Evolutionary conservation across 768 basidiomycete species (phyloP).

Genomic region (Boletus vermiculosoides): DNA sequence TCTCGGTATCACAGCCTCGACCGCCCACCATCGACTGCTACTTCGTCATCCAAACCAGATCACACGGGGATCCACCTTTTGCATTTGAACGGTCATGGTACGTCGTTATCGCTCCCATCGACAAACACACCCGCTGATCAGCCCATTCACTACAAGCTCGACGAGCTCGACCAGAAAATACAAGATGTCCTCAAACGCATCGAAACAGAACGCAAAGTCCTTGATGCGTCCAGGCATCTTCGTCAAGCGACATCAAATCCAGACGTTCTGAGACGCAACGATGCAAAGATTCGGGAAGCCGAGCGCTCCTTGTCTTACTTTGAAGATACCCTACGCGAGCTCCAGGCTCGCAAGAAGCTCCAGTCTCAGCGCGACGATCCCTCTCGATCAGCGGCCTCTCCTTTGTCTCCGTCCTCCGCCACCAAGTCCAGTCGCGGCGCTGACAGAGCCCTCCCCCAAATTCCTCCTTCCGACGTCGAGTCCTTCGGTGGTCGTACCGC

Average conservation of each 20-base stretch:
- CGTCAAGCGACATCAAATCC: slow-evolving; percentile 82
- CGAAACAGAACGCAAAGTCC: slow-evolving; percentile 88
- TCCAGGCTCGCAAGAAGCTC: slow-evolving; percentile 73
- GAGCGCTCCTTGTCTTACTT: slow-evolving; percentile 85
- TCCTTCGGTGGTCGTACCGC: slow-evolving; percentile 33
- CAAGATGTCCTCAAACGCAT: slow-evolving; percentile 88
- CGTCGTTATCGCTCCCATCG: slow-evolving; percentile 14
- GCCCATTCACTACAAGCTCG: slow-evolving; percentile 23
- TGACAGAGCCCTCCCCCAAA: slow-evolving; percentile 40
- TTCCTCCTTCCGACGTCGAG: slow-evolving; percentile 55
- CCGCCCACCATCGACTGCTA: slow-evolving; percentile 21
- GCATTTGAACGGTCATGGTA: slow-evolving; percentile 32
- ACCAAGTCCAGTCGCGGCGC: slow-evolving; percentile 16
- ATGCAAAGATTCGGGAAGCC: slow-evolving; percentile 84
- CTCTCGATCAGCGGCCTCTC: slow-evolving; percentile 50
- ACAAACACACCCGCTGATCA: slow-evolving; percentile 6
- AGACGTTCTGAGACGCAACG: slow-evolving; percentile 79
- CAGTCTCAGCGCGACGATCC: slow-evolving; percentile 56
- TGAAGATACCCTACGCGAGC: slow-evolving; percentile 78
- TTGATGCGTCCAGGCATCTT: slow-evolving; percentile 78
- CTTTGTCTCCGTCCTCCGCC: slow-evolving; percentile 19
- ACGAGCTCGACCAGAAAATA: slow-evolving; percentile 90
- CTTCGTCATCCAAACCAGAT: slow-evolving; percentile 10
- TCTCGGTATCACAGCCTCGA: slow-evolving; percentile 32
- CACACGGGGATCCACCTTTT: slow-evolving; percentile 15